These are phyloP conservation scores for Poronia punctata DNA, from an alignment of 495 filamentous ascomycete genomes.

Conservation along the genomic window DNA sequence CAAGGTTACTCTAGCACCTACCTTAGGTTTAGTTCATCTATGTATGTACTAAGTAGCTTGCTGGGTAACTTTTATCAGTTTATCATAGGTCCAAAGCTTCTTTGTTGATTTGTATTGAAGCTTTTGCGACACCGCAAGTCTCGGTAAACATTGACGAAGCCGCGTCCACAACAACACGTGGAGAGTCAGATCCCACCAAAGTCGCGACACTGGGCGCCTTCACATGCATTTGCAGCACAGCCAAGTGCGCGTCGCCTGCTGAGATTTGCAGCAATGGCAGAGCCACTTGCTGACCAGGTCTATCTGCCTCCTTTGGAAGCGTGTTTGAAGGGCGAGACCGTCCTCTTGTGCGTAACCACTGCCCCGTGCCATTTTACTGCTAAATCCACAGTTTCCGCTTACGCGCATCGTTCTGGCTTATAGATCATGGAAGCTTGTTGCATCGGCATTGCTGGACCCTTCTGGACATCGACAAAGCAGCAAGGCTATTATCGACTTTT, in stretches of 20 bases:
- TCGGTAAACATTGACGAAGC: no score
- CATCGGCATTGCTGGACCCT: conserved; percentile 54
- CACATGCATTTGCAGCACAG: conserved; percentile 25
- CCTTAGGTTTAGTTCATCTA: no score
- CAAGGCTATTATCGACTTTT: conserved; percentile 51
- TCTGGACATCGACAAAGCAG: conserved; percentile 40
- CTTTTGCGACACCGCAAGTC: no score
- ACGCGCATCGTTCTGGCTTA: conserved; percentile 3
- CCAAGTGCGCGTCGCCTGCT: conserved; percentile 36
- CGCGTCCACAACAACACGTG: not conserved
- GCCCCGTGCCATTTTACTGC: conserved; percentile 1
- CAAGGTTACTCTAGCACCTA: no score
- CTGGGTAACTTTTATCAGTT: no score
- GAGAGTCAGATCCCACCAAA: not conserved
- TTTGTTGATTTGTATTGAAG: no score
- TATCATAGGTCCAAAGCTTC: no score
- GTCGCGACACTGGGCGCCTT: conserved; percentile 13
- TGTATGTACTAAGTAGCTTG: no score
- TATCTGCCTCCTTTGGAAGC: conserved; percentile 44
- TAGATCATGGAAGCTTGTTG: conserved; percentile 74
- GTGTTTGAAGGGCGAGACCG: conserved; percentile 37
- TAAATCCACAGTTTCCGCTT: conserved; percentile 15
- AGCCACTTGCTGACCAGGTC: conserved; percentile 35
- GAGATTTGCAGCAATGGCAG: conserved; percentile 63
- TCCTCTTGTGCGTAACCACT: conserved; percentile 32